Evolutionary conservation across 2,329 filamentous ascomycete species (phyloP).

Genomic region (Taxawa tesnikishii): DNA sequence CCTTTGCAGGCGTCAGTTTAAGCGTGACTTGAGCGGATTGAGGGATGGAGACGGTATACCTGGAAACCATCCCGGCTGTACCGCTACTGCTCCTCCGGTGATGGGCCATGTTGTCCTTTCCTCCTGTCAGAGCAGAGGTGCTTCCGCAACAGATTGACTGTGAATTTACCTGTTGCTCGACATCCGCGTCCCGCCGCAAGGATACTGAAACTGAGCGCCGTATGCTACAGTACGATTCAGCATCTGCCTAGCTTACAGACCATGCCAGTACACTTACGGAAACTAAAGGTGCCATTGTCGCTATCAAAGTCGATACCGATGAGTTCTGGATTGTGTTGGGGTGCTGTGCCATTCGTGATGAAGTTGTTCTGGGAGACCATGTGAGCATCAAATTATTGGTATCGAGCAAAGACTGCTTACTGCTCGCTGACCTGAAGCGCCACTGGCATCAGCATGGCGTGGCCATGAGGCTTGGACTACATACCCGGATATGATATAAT

Average conservation of each 20-base stretch:
- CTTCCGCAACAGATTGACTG: too few species aligned
- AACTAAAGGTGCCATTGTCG: constrained; percentile 44
- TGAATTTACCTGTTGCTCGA: constrained; percentile 54
- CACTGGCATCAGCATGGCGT: background rate
- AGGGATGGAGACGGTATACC: constrained; percentile 21
- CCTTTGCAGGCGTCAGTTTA: too few species aligned
- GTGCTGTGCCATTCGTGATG: constrained; percentile 52
- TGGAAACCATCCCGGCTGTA: constrained; percentile 93
- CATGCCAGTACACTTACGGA: background rate
- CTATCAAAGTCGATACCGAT: constrained; percentile 35
- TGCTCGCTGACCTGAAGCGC: too few species aligned
- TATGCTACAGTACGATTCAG: constrained; percentile 29
- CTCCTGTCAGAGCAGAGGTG: too few species aligned
- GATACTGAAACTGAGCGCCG: constrained; percentile 87
- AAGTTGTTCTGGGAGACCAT: constrained; percentile 57
- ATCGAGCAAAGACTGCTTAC: too few species aligned
- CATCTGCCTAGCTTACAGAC: background rate
- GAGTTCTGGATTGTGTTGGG: constrained; percentile 23
- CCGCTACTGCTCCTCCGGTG: constrained; percentile 69
- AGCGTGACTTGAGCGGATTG: background rate
- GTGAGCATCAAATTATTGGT: too few species aligned
- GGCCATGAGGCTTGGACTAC: constrained; percentile 34
- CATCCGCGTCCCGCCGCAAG: constrained; percentile 71
- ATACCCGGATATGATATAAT: constrained; percentile 77
- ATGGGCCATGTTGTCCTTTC: constrained; percentile 86